Conservation (phyloP, 768 basidiomycete genomes). For the button mushroom (Agaricus bisporus) region DNA sequence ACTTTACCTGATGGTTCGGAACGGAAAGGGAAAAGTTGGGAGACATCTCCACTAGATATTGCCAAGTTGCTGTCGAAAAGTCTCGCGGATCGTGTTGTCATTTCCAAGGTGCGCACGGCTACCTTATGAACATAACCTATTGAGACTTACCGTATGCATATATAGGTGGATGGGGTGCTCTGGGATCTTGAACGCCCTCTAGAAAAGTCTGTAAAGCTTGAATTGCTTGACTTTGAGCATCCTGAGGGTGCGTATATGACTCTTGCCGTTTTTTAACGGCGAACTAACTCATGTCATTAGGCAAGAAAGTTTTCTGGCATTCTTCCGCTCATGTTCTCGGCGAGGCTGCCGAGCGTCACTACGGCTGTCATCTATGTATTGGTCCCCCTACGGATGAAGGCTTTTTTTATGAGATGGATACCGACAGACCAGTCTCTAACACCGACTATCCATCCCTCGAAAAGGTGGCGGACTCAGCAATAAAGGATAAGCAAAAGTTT, state of each 20-base stretch:
- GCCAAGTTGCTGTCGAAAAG: conserved; percentile 85
- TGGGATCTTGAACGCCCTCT: conserved; percentile 97
- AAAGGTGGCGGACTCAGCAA: conserved; percentile 76
- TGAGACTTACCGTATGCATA: conserved; percentile 3
- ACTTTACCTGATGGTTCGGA: conserved; percentile 84
- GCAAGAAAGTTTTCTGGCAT: conserved; percentile 99
- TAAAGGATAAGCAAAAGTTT: conserved; percentile 98
- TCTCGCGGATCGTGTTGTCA: conserved; percentile 84
- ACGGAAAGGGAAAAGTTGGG: conserved; percentile 85
- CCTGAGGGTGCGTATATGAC: conserved; percentile 56
- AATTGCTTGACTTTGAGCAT: conserved; percentile 89
- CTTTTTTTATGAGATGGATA: conserved; percentile 99
- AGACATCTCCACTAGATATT: conserved; percentile 89
- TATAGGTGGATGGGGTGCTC: conserved; percentile 73
- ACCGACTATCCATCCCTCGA: conserved; percentile 87
- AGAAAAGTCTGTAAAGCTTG: conserved; percentile 76
- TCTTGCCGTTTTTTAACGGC: not conserved
- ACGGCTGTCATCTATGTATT: conserved; percentile 94
- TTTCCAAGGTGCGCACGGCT: conserved; percentile 69
- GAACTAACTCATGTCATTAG: conserved; percentile 27
- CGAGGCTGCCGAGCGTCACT: conserved; percentile 92
- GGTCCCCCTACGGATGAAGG: conserved; percentile 97
- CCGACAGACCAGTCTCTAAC: conserved; percentile 76
- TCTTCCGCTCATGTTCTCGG: conserved; percentile 98
- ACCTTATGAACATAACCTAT: not conserved